Conservation (phyloP, 1,284 basidiomycete genomes). For the Ceratobasidium sp. region DNA sequence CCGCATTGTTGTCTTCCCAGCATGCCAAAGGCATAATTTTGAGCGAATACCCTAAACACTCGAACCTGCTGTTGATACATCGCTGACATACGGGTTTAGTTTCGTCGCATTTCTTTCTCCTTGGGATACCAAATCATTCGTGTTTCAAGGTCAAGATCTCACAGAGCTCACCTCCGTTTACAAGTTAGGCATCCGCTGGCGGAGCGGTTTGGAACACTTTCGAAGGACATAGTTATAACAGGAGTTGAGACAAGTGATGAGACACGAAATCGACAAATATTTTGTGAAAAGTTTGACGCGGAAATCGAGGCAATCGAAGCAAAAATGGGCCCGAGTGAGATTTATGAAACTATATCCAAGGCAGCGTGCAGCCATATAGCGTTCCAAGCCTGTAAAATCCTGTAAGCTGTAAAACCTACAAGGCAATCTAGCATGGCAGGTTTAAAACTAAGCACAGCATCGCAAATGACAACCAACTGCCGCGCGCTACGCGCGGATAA, state of each 20-base stretch:
- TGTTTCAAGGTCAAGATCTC: neutral
- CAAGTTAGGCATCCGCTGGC: conserved; percentile 9
- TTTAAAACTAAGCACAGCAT: too few relatives aligned
- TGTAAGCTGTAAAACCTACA: too few relatives aligned
- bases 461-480: too few relatives aligned
- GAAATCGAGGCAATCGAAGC: too few relatives aligned
- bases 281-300: too few relatives aligned
- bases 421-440: too few relatives aligned
- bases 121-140: neutral
- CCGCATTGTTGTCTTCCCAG: neutral
- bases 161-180: neutral
- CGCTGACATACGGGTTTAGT: neutral
- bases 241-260: neutral
- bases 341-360: too few relatives aligned
- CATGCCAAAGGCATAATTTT: neutral
- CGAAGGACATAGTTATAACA: neutral
- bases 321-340: too few relatives aligned
- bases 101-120: conserved; percentile 26
- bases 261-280: too few relatives aligned
- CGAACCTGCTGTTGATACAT: neutral
- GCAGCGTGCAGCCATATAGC: too few relatives aligned
- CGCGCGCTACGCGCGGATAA: too few relatives aligned
- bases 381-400: too few relatives aligned
- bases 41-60: conserved; percentile 1
- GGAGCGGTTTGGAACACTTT: neutral